Conservation (phyloP, 2,329 filamentous ascomycete genomes). For the Fusarium sp. region DNA sequence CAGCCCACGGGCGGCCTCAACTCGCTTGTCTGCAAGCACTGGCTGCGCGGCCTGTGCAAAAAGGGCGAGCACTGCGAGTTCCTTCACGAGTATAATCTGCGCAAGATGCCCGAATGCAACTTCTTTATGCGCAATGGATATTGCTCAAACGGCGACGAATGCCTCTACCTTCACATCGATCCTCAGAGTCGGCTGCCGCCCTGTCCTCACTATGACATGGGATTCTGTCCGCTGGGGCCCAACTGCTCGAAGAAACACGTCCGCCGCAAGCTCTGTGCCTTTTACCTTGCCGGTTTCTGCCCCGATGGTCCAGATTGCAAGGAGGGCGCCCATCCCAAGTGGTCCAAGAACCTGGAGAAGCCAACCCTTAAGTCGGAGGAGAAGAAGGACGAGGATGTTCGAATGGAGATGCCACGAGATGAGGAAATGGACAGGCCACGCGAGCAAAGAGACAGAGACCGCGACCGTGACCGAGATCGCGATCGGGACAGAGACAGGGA, state of each 20-base stretch:
- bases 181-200: conserved; percentile 82
- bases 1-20: conserved; percentile 70
- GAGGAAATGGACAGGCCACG: conserved; percentile 53
- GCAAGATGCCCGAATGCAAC: conserved; percentile 98
- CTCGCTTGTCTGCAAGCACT: conserved; percentile 97
- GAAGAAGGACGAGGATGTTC: conserved; percentile 65
- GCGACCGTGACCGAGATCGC: conserved; percentile 22
- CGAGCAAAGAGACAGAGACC: conserved; percentile 49
- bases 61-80: conserved; percentile 98
- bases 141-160: conserved; percentile 97
- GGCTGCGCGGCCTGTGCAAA: conserved; percentile 96
- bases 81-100: conserved; percentile 97
- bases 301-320: conserved; percentile 82
- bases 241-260: conserved; percentile 91
- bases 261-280: conserved; percentile 81
- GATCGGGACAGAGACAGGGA: conserved; percentile 26
- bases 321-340: conserved; percentile 85
- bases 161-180: conserved; percentile 90
- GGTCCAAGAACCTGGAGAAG: conserved; percentile 81
- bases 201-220: conserved; percentile 92
- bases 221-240: conserved; percentile 93
- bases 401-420: conserved; percentile 49
- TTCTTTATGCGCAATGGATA: conserved; percentile 95
- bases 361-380: conserved; percentile 77
- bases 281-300: conserved; percentile 94